Evolutionary conservation across 192 early-diverging fungal species (phyloP).

Genomic region (Rhizoclosmatium globosum): DNA sequence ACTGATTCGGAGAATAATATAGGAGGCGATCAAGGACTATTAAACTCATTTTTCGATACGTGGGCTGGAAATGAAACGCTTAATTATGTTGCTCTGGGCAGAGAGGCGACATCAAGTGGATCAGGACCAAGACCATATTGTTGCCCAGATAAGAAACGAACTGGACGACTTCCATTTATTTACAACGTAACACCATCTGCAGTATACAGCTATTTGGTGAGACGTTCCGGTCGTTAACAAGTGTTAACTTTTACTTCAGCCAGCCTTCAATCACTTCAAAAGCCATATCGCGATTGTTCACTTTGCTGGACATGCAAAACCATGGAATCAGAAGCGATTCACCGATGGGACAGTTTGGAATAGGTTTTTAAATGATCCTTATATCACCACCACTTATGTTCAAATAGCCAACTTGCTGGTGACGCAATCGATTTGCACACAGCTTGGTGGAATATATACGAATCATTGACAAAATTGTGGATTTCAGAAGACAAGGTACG

Average conservation of each 20-base stretch:
- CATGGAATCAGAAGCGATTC: conserved; percentile 82
- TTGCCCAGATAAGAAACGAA: conserved; percentile 35
- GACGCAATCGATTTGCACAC: conserved; percentile 20
- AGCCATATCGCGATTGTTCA: conserved; percentile 81
- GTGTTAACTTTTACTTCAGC: conserved; percentile 38
- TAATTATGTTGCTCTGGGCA: background rate
- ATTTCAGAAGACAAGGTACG: background rate
- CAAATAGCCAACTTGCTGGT: background rate
- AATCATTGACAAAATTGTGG: conserved; percentile 20
- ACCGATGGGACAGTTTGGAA: conserved; percentile 41
- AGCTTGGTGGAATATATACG: conserved; percentile 30
- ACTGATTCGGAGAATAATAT: background rate
- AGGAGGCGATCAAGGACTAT: conserved; percentile 94
- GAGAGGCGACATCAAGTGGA: background rate
- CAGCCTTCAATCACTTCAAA: conserved; percentile 81
- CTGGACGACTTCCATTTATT: conserved; percentile 82
- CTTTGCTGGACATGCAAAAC: conserved; percentile 89
- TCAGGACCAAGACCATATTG: background rate
- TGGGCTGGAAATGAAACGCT: conserved; percentile 62
- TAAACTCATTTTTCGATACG: conserved; percentile 85
- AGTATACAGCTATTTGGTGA: conserved; percentile 73
- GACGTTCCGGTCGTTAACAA: conserved; percentile 39
- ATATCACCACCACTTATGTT: background rate
- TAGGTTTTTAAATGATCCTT: conserved; percentile 14
- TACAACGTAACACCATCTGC: conserved; percentile 89